Conservation (phyloP, 2,329 filamentous ascomycete genomes). For the Epichloe sylvatica region DNA sequence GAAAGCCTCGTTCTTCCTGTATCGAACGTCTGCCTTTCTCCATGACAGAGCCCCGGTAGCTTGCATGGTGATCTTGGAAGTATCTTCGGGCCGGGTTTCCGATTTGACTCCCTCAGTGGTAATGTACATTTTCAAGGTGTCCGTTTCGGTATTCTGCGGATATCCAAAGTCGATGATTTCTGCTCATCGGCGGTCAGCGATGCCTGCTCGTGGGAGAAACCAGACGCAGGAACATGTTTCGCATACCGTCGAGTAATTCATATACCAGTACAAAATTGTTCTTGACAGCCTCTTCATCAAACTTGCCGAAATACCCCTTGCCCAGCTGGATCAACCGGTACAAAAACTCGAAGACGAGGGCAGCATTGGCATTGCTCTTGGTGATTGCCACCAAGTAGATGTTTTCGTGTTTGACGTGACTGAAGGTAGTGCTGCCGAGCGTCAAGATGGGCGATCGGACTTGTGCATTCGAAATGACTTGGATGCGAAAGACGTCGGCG, state of each 20-base stretch:
- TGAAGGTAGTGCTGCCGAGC: slow-evolving; percentile 93
- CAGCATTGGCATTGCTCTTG: slow-evolving; percentile 98
- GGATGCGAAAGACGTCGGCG: slow-evolving; percentile 97
- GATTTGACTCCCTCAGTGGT: slow-evolving; percentile 98
- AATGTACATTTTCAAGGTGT: slow-evolving; percentile 99
- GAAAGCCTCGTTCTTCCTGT: slow-evolving; percentile 98
- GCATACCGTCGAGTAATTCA: slow-evolving; percentile 77
- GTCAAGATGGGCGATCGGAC: slow-evolving; percentile 96
- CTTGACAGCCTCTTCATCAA: slow-evolving; percentile 98
- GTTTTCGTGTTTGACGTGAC: slow-evolving; percentile 98
- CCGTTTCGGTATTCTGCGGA: slow-evolving; percentile 95
- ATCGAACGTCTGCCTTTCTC: slow-evolving; percentile 94
- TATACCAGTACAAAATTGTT: slow-evolving; percentile 99
- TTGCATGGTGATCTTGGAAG: slow-evolving; percentile 97
- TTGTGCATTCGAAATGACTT: slow-evolving; percentile 96
- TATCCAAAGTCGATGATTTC: slow-evolving; percentile 99
- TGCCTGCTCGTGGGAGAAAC: neutral
- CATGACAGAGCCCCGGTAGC: slow-evolving; percentile 93
- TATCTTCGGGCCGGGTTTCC: slow-evolving; percentile 73
- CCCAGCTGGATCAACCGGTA: slow-evolving; percentile 84
- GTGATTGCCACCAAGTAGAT: slow-evolving; percentile 96
- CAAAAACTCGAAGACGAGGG: slow-evolving; percentile 93
- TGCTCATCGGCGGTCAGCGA: slow-evolving; percentile 20
- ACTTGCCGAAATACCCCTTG: slow-evolving; percentile 95
- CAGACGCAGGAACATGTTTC: neutral